Base-by-base conservation (phyloP, 2,329 filamentous ascomycete species). In the Incumbomyces delicatus region DNA sequence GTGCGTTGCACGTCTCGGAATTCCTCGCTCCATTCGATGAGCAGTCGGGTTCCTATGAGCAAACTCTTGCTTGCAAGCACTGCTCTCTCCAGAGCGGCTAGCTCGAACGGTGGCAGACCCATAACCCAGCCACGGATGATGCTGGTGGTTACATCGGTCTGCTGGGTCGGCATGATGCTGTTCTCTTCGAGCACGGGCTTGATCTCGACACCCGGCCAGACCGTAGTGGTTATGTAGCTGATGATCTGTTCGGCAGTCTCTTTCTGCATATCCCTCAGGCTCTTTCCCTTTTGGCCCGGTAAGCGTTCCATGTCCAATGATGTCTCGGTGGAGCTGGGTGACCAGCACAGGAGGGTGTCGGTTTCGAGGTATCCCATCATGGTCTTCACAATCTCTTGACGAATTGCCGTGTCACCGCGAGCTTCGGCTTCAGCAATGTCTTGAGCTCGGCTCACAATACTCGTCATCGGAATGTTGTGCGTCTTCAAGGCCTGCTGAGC, bases 341-440 rank as follows among this genome's bases (percentile, higher is more conserved):
- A 87, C 86, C 88, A 95, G 75, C 90, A 96, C 1, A 98, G 78
- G 31, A 96, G 69, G 0, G 87, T 89, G 67, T 98, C 92, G 1
- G 92, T 96, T 58, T 88, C 81, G 20, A 98, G 76, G 65, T 96
- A 96, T 39, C 84, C 78, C 74, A 96, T 77, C 43, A 92, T 68
- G 53, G 79, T 81, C 14, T 70, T 72, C 13, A 83, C 69, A 39
- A 95, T 80, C 34, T 75, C 70, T 0, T 75, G 62, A 31, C 89
- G 76, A 32, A 84, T 73, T 18, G 72, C 69, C 13, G 59, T 62
- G 33, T 71, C 64, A 2, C 71, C 72, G 8, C 65, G 54, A 1
- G 52, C 44, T 55, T 94, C 86, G 55, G 87, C 83, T 16, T 73
- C 73, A 40, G 72, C 73, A 46, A 96, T 85, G 61, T 96, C 90